Evolutionary conservation across 225 moss, liverwort and hornwort species (phyloP).

Genomic region (Asterella californica): DNA sequence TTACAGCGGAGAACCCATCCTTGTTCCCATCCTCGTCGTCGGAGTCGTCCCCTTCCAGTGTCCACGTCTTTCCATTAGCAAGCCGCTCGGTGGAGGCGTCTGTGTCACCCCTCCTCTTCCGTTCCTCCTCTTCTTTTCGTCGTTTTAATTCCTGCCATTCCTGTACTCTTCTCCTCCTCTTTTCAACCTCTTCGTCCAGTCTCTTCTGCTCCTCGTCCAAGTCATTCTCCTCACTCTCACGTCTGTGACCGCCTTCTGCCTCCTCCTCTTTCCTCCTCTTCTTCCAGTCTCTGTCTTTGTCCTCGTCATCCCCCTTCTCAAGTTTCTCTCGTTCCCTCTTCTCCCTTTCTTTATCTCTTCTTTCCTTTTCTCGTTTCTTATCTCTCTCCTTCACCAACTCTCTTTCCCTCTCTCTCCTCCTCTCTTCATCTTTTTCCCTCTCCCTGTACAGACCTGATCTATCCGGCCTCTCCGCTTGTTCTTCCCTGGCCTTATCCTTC

Average conservation of each 20-base stretch:
- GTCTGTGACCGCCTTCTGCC: slow-evolving; percentile 44
- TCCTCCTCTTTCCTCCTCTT: slow-evolving; percentile 82
- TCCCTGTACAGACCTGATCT: slow-evolving; percentile 35
- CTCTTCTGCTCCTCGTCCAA: slow-evolving; percentile 93
- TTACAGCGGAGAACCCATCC: slow-evolving; percentile 30
- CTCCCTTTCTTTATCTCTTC: slow-evolving; percentile 39
- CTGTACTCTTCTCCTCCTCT: slow-evolving; percentile 89
- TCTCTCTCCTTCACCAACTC: slow-evolving; percentile 40
- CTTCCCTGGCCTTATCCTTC: slow-evolving; percentile 34
- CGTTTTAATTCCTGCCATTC: slow-evolving; percentile 97
- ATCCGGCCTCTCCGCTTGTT: slow-evolving; percentile 30
- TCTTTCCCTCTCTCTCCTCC: slow-evolving; percentile 52
- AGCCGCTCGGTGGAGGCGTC: slow-evolving; percentile 48
- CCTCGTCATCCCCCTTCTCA: slow-evolving; percentile 50
- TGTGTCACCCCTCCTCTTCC: slow-evolving; percentile 60
- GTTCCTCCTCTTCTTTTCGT: slow-evolving; percentile 91
- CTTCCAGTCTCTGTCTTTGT: slow-evolving; percentile 68
- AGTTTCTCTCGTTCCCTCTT: slow-evolving; percentile 51
- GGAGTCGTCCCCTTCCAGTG: slow-evolving; percentile 94
- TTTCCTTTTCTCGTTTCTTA: slow-evolving; percentile 61
- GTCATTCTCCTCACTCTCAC: slow-evolving; percentile 68
- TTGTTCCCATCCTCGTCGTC: slow-evolving; percentile 81
- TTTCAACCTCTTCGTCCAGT: slow-evolving; percentile 94
- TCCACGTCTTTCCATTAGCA: slow-evolving; percentile 79
- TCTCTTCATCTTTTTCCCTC: slow-evolving; percentile 60